Evolutionary conservation across 371 early-diverging fungal genomes (phyloP).

Genomic region (Catenaria anguillulae): DNA sequence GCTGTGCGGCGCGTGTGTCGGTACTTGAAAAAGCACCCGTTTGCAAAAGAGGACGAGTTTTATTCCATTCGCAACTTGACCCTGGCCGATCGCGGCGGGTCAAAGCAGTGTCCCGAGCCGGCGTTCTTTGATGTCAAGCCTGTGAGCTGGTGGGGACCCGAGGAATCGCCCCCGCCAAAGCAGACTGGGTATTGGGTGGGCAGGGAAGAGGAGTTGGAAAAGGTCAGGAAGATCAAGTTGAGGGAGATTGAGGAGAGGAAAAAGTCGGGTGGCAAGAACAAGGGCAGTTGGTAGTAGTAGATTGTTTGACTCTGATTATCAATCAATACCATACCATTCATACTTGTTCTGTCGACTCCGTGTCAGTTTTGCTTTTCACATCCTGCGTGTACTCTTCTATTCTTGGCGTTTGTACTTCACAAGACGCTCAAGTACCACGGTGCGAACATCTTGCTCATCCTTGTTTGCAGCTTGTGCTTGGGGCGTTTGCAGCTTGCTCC

Average conservation of each 20-base stretch:
- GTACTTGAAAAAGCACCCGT: background rate
- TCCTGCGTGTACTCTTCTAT: no score
- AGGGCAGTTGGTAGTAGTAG: background rate
- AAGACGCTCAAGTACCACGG: no score
- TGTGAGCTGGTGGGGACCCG: background rate
- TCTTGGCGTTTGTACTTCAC: no score
- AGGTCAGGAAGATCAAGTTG: background rate
- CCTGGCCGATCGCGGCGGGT: background rate
- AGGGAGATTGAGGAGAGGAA: background rate
- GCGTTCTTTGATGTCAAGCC: background rate
- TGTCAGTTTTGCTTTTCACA: no score
- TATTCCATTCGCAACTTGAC: background rate
- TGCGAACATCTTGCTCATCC: no score
- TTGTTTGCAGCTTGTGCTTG: no score
- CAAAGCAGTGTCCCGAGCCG: background rate
- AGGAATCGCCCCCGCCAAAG: background rate
- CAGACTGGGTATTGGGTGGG: background rate
- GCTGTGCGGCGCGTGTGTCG: background rate
- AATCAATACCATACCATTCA: no score
- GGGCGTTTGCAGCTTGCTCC: no score
- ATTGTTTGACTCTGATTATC: background rate
- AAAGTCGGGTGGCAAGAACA: background rate
- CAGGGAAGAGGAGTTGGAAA: background rate
- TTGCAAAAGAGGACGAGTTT: background rate
- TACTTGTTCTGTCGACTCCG: no score